These are phyloP conservation scores for Sclerotinia minor DNA, from an alignment of 2,329 filamentous ascomycete genomes.

Conservation along the genomic window DNA sequence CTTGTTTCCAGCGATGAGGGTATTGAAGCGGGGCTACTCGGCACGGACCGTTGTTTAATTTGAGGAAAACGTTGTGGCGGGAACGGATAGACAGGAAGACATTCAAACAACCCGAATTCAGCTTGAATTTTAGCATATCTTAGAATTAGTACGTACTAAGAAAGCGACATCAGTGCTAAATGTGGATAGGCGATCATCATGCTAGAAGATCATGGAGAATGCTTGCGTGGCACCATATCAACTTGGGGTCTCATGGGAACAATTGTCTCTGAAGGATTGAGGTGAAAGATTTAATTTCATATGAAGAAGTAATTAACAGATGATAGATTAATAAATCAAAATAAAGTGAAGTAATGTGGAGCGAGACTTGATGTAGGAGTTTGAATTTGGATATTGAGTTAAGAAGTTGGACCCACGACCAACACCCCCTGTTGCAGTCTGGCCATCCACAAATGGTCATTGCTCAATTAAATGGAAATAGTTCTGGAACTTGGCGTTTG, in stretches of 20 bases:
- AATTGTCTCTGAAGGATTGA: background rate
- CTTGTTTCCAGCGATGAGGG: background rate
- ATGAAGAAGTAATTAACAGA: background rate
- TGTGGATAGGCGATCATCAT: background rate
- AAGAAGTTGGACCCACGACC: background rate
- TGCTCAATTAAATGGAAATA: background rate
- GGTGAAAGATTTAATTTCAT: background rate
- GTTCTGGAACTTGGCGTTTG: background rate
- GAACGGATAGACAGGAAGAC: background rate
- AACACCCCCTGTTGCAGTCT: background rate
- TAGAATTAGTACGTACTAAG: background rate
- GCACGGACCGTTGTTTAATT: background rate
- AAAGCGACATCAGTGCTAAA: background rate
- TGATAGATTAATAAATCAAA: background rate
- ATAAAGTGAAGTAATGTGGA: background rate
- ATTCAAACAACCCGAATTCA: background rate
- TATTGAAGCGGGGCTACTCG: conserved; percentile 1
- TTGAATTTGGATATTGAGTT: background rate
- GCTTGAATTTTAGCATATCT: background rate
- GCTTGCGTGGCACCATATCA: background rate
- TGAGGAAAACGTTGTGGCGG: conserved; percentile 5
- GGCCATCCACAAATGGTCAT: background rate
- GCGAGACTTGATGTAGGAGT: background rate
- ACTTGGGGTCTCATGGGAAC: background rate
- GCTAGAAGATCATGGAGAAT: conserved; percentile 5